Evolutionary conservation across 176 grass and related monocot genomes (phyloP).

Genomic region (Microstegium vimineum): DNA sequence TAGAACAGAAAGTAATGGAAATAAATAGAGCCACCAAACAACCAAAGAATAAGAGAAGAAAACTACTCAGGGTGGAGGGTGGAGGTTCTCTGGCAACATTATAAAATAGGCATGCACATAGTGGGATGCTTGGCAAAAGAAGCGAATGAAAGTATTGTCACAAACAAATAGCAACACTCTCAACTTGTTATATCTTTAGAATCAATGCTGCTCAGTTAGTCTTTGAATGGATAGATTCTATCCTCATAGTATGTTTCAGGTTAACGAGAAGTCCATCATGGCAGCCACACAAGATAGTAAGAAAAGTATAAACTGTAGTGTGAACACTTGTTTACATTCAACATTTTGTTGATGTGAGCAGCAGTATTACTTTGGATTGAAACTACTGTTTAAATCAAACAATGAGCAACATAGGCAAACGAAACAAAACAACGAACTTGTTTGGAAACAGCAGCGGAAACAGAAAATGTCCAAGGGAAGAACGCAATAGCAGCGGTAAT

Average conservation of each 20-base stretch:
- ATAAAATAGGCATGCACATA: background rate
- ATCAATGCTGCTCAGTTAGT: constrained; percentile 2
- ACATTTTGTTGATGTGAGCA: background rate
- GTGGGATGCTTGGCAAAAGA: background rate
- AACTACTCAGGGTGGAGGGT: background rate
- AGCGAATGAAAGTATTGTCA: background rate
- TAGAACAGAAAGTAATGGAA: background rate
- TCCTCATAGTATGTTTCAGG: constrained; percentile 31
- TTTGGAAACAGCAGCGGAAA: background rate
- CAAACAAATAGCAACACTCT: background rate
- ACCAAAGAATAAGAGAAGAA: background rate
- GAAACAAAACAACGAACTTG: background rate
- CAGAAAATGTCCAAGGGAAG: background rate
- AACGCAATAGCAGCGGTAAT: background rate
- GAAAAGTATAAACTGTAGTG: background rate
- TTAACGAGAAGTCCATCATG: constrained; percentile 53
- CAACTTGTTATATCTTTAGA: background rate
- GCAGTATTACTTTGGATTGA: background rate
- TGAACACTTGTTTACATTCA: background rate
- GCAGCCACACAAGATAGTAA: constrained; percentile 21
- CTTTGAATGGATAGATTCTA: constrained; percentile 21
- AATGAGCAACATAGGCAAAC: background rate
- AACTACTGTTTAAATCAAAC: background rate
- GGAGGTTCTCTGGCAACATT: constrained; percentile 16
- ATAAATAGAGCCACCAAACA: background rate